Conservation (phyloP, 768 basidiomycete genomes). For the Scleroderma citrinum region DNA sequence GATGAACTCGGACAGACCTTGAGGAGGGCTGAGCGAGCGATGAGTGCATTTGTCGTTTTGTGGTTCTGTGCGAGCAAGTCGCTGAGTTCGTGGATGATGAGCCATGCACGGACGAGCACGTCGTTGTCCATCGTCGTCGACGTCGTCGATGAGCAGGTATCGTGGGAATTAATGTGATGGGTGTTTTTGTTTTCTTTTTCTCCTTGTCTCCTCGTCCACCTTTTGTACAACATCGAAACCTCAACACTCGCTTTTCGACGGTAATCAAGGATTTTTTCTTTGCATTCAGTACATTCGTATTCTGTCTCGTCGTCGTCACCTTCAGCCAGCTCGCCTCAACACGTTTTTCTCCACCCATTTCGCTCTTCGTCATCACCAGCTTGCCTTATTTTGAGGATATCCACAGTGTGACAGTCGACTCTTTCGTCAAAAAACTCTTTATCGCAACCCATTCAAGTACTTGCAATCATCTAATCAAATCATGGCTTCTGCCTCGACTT, state of each 20-base stretch:
- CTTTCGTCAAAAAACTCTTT: too few species aligned
- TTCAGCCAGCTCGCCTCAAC: slow-evolving; percentile 21
- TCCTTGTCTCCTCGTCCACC: slow-evolving; percentile 19
- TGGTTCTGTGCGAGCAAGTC: slow-evolving; percentile 82
- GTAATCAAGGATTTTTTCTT: slow-evolving; percentile 5
- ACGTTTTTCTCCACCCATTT: slow-evolving; percentile 8
- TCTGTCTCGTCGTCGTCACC: neutral
- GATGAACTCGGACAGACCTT: slow-evolving; percentile 47
- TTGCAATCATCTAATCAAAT: slow-evolving; percentile 8
- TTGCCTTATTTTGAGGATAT: too few species aligned
- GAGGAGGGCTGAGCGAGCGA: slow-evolving; percentile 61
- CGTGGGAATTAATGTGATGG: too few species aligned
- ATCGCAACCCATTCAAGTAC: slow-evolving; percentile 1
- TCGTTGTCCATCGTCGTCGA: slow-evolving; percentile 59
- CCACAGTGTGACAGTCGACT: slow-evolving; percentile 11
- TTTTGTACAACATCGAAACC: slow-evolving; percentile 27
- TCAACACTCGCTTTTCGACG: slow-evolving; percentile 22
- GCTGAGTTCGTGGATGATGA: slow-evolving; percentile 74
- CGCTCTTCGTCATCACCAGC: slow-evolving; percentile 8
- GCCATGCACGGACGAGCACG: slow-evolving; percentile 62
- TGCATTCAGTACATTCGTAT: slow-evolving; percentile 7
- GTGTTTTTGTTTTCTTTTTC: too few species aligned
- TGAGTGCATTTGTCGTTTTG: slow-evolving; percentile 61
- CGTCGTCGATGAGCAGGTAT: too few species aligned
- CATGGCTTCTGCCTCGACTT: slow-evolving; percentile 64